Evolutionary conservation across 371 early-diverging fungal genomes (phyloP).

Genomic region (Mortierella sp.): DNA sequence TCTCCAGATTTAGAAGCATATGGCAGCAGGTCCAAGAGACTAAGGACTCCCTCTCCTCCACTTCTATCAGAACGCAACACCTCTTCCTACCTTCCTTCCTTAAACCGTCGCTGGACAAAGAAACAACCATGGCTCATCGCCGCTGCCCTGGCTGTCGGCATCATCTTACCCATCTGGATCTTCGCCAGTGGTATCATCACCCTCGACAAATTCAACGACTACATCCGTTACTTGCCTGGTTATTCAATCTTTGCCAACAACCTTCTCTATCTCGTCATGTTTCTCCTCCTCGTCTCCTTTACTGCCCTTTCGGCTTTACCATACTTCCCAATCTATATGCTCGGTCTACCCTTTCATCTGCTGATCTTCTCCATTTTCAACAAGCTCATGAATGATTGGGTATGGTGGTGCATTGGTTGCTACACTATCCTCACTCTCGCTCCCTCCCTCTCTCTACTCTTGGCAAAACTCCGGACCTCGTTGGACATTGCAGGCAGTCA

Average conservation of each 20-base stretch:
- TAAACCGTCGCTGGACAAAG: constrained; percentile 17
- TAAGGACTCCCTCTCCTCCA: constrained; percentile 36
- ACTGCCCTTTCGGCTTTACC: constrained; percentile 31
- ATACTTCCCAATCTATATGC: constrained; percentile 25
- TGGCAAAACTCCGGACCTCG: constrained; percentile 9
- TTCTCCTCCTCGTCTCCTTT: constrained; percentile 44
- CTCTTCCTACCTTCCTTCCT: constrained; percentile 4
- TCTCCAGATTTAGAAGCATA: constrained; percentile 28
- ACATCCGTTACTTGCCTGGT: constrained; percentile 45
- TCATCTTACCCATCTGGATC: constrained; percentile 38
- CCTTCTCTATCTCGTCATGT: constrained; percentile 51
- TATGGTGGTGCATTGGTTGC: constrained; percentile 39
- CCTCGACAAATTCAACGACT: constrained; percentile 44
- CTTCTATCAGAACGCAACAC: constrained; percentile 14
- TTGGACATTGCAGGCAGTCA: background rate
- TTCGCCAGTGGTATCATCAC: constrained; percentile 37
- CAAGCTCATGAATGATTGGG: constrained; percentile 39
- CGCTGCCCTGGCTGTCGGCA: constrained; percentile 9
- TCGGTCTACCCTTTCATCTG: constrained; percentile 50
- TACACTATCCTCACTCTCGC: constrained; percentile 31
- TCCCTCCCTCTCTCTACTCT: constrained; percentile 14
- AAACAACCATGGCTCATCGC: constrained; percentile 26
- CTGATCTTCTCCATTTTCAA: constrained; percentile 50
- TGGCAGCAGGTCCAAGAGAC: constrained; percentile 21
- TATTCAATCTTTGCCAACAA: constrained; percentile 51